Base-by-base conservation (phyloP, 805 yeast genomes). In the Candida nemodendra region DNA sequence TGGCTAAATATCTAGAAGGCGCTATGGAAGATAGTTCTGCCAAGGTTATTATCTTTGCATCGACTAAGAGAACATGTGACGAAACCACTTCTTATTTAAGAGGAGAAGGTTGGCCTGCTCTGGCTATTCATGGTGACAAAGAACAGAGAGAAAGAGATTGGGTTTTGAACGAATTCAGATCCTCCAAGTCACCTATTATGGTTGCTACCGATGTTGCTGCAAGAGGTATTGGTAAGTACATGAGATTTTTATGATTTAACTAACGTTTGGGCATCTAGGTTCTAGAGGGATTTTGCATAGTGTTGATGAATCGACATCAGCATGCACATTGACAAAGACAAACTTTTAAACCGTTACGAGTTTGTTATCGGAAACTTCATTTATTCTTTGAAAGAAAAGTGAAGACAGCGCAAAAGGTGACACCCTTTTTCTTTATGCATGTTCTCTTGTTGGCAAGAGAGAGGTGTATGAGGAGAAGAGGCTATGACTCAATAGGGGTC, bases 161-260 rank as follows among this genome's bases (percentile, higher is more conserved):
- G 98, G 98, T 91, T 54, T 73, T 93, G 66, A 76, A 72, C 53
- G 96, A 91, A 70, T 93, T 93, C 75, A 86, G 84, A 77, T 61
- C 78, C 44, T 98, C 98, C 56, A 85, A 81, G 67, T 81, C 95
- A 39, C 96, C 96, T 50, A 83, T 93, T 59, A 89, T 93, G 97
- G 96, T 90, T 63, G 99, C 99, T 47, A 93, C 99, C 50, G 99
- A 93, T 68, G 99, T 93, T 65, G 99, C 99, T 48, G 96, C 99
- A 52, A 86, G 99, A 78, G 99, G 99, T 81, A 89, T 93, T 73
- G 97, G 96, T 88, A 87, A 69, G 96, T 86, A 65, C 62, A 30
- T 36, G 35, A 24, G 26, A 18, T 32, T 34, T 35, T 26, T 27
- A 24, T 14, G 27, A 18, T 9, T n/a, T 39, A 41, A 38, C 47